A percentile compares a stretch with the other conserved stretches of the same genome.
Evolutionary conservation across 2,329 filamentous ascomycete species (phyloP).

Genomic region (Leptodontidium sp.): DNA sequence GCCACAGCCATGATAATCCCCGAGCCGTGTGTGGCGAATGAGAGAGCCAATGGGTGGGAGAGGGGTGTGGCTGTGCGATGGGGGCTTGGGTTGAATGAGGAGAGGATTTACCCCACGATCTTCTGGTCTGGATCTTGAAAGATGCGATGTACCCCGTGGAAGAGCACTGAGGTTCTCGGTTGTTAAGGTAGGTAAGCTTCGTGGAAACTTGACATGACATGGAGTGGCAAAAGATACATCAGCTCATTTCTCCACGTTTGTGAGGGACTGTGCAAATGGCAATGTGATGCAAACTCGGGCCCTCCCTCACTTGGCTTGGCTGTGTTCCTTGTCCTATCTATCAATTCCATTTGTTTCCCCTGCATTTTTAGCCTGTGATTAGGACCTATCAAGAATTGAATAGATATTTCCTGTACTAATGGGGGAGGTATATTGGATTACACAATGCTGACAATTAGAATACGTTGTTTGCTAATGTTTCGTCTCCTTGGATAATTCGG

Average conservation of each 20-base stretch:
- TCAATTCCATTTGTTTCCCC: background rate
- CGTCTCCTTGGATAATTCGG: background rate
- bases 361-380: background rate
- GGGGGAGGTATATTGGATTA: background rate
- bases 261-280: background rate
- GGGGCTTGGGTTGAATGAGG: background rate
- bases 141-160: background rate
- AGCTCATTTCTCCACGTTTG: conserved; percentile 4
- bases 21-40: conserved; percentile 8
- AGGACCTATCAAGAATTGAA: background rate
- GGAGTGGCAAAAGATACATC: conserved; percentile 9
- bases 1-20: background rate
- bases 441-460: background rate
- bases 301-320: background rate
- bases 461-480: background rate
- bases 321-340: background rate
- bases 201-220: background rate
- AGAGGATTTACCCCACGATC: background rate
- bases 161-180: background rate
- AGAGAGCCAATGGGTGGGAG: background rate
- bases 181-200: background rate
- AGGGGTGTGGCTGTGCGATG: conserved; percentile 9
- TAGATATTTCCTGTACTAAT: too few species aligned
- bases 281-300: conserved; percentile 4
- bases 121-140: background rate